Evolutionary conservation across 192 early-diverging fungal genomes (phyloP).

Genomic region (Coemansia sp.): DNA sequence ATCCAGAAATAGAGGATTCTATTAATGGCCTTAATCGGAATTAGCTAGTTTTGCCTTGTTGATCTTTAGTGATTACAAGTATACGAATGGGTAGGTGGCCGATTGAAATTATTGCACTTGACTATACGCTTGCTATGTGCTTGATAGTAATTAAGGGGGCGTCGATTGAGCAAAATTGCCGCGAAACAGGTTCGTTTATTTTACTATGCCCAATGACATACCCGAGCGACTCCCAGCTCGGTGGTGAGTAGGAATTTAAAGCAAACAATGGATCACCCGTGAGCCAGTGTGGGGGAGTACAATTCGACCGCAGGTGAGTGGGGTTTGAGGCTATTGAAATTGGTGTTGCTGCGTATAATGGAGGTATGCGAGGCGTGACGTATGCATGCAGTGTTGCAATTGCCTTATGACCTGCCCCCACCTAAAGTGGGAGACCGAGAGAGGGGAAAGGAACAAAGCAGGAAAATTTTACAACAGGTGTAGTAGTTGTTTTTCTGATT

Average conservation of each 20-base stretch:
- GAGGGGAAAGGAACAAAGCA: not conserved
- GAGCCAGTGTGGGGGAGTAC: not conserved
- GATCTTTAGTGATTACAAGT: too few species aligned
- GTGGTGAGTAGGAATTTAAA: not conserved
- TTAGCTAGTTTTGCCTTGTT: too few species aligned
- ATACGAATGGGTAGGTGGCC: not conserved
- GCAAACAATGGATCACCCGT: not conserved
- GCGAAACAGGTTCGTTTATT: not conserved
- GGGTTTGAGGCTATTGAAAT: not conserved
- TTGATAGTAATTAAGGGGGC: not conserved
- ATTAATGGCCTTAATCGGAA: too few species aligned
- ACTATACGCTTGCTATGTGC: not conserved
- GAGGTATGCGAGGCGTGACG: not conserved
- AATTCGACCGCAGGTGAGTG: not conserved
- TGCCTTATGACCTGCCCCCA: slow-evolving; percentile 1
- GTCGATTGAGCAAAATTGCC: slow-evolving; percentile 4
- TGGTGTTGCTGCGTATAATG: not conserved
- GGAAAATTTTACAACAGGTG: not conserved
- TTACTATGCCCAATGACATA: not conserved
- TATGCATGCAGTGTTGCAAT: slow-evolving; percentile 3
- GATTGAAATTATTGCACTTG: not conserved
- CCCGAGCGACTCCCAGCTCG: not conserved
- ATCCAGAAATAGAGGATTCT: too few species aligned
- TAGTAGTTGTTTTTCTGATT: not conserved
- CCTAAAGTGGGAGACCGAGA: not conserved